Conservation (phyloP, 495 filamentous ascomycete genomes). For the Tuber calosporum region DNA sequence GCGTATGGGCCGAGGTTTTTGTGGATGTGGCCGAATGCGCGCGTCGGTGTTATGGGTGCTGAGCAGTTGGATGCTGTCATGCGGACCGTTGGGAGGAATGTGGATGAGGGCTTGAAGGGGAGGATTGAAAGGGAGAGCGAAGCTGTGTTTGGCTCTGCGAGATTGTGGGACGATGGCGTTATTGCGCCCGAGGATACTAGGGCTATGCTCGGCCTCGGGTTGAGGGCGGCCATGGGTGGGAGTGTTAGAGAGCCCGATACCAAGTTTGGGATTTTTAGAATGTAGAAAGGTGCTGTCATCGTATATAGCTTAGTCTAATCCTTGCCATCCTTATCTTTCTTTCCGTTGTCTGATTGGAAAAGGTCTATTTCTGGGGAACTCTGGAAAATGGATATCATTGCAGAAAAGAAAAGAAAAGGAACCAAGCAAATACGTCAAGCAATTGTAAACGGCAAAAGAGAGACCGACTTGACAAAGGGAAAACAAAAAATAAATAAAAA, state of each 20-base stretch:
- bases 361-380: background rate
- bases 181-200: slow-evolving; percentile 86
- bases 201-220: slow-evolving; percentile 69
- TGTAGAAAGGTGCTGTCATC: slow-evolving; percentile 50
- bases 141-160: slow-evolving; percentile 75
- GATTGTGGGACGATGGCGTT: slow-evolving; percentile 94
- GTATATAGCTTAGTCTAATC: background rate
- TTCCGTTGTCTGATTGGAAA: background rate
- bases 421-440: background rate
- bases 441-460: background rate
- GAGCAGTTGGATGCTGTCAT: slow-evolving; percentile 91
- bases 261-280: slow-evolving; percentile 91
- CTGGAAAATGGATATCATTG: slow-evolving; percentile 2
- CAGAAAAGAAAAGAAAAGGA: background rate
- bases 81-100: slow-evolving; percentile 81
- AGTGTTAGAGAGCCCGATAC: slow-evolving; percentile 57
- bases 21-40: slow-evolving; percentile 97
- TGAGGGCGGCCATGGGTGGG: slow-evolving; percentile 70
- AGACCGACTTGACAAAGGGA: slow-evolving; percentile 26
- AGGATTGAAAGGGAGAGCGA: slow-evolving; percentile 88
- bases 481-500: slow-evolving; percentile 24
- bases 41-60: slow-evolving; percentile 90
- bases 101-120: slow-evolving; percentile 70
- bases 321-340: background rate
- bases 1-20: slow-evolving; percentile 85